These are phyloP conservation scores for Dioscorea cayenensis DNA, from an alignment of 116 monocot genomes.

Conservation along the genomic window DNA sequence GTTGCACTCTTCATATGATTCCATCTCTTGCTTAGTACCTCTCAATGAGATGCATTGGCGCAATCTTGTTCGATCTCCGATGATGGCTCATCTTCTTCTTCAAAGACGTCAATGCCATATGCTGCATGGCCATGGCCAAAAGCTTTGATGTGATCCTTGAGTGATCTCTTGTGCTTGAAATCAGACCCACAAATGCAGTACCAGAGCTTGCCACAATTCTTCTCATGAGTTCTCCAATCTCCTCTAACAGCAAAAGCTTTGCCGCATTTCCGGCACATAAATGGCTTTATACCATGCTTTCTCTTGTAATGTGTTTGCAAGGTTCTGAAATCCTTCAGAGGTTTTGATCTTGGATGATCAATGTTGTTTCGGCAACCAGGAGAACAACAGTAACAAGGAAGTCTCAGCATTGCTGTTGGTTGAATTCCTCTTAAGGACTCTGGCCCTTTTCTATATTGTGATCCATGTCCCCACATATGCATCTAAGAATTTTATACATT, in stretches of 20 bases:
- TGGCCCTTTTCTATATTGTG: conserved; percentile 16
- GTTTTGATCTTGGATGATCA: conserved; percentile 75
- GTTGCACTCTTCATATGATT: neutral
- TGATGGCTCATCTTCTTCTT: conserved; percentile 5
- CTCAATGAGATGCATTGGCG: neutral
- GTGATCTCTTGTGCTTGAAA: conserved; percentile 80
- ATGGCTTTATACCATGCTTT: conserved; percentile 71
- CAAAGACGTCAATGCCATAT: conserved; percentile 10
- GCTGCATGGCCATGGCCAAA: conserved; percentile 72
- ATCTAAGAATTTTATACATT: conserved; percentile 8
- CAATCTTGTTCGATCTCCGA: conserved; percentile 8
- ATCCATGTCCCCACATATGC: conserved; percentile 27
- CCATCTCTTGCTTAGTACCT: neutral
- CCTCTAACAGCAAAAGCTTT: conserved; percentile 86
- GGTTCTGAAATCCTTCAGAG: conserved; percentile 80
- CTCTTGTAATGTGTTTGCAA: conserved; percentile 88
- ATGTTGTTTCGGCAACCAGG: conserved; percentile 85
- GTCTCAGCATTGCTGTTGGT: conserved; percentile 14
- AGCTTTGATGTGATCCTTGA: conserved; percentile 77
- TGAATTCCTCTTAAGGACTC: conserved; percentile 15
- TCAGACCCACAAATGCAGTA: conserved; percentile 79
- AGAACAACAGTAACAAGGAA: conserved; percentile 76
- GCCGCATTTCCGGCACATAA: conserved; percentile 75
- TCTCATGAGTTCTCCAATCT: conserved; percentile 89
- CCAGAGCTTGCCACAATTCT: conserved; percentile 90